Evolutionary conservation across 805 yeast genomes (phyloP).

Genomic region (Starmera caribaea): DNA sequence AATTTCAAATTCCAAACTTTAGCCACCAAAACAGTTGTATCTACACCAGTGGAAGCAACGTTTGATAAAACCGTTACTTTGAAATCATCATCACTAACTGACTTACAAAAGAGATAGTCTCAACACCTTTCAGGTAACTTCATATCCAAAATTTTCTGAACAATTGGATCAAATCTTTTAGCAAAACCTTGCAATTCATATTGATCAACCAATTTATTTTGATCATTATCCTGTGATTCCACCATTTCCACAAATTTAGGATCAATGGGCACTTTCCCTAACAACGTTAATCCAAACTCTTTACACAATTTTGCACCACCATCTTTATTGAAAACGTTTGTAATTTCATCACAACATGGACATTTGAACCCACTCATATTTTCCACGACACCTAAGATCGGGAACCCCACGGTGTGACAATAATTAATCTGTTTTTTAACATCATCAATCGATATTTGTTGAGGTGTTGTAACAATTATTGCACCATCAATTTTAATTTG

Average conservation of each 20-base stretch:
- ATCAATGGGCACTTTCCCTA: slow-evolving; percentile 90
- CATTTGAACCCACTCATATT: slow-evolving; percentile 97
- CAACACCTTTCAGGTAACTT: slow-evolving; percentile 16
- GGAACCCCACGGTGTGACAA: slow-evolving; percentile 76
- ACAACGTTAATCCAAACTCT: slow-evolving; percentile 49
- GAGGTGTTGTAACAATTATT: slow-evolving; percentile 93
- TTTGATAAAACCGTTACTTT: too few species aligned
- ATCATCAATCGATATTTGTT: slow-evolving; percentile 85
- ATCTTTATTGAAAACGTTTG: slow-evolving; percentile 86
- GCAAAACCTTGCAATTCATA: slow-evolving; percentile 24
- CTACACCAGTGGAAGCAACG: too few species aligned
- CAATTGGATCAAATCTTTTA: slow-evolving; percentile 37
- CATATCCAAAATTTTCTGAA: slow-evolving; percentile 24
- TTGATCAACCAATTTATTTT: slow-evolving; percentile 21
- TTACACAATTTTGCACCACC: slow-evolving; percentile 77
- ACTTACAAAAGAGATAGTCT: not conserved
- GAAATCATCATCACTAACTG: too few species aligned
- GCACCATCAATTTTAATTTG: slow-evolving; percentile 79
- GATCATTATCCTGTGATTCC: slow-evolving; percentile 38
- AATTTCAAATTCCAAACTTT: too few species aligned
- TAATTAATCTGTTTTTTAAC: slow-evolving; percentile 91
- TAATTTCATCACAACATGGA: slow-evolving; percentile 87
- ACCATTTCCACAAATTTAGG: slow-evolving; percentile 83
- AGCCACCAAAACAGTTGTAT: too few species aligned
- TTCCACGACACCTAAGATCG: slow-evolving; percentile 79